Evolutionary conservation across 108 stramenopile genomes (phyloP).

Genomic region (Cyclotella choctawhatcheeana): DNA sequence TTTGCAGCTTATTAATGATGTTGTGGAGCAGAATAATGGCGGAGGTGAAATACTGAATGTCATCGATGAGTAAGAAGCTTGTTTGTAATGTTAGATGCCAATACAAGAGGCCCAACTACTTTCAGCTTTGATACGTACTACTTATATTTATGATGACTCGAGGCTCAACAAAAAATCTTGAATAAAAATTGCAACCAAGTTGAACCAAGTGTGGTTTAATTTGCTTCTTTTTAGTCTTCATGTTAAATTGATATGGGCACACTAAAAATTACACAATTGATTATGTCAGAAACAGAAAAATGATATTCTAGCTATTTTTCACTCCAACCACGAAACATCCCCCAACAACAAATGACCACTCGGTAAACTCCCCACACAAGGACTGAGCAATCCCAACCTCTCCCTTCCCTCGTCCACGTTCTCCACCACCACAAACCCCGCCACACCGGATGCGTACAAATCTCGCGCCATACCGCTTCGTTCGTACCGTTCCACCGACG

Average conservation of each 20-base stretch:
- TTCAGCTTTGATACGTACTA: too few relatives aligned
- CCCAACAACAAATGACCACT: conserved; percentile 71
- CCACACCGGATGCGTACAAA: conserved; percentile 74
- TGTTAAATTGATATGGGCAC: too few relatives aligned
- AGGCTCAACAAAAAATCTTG: too few relatives aligned
- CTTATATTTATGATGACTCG: too few relatives aligned
- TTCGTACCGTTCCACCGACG: conserved; percentile 70
- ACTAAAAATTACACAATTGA: too few relatives aligned
- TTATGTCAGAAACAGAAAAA: too few relatives aligned
- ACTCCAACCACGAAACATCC: conserved; percentile 89
- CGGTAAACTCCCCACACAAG: conserved; percentile 81
- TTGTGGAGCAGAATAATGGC: conserved; percentile 69
- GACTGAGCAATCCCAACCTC: conserved; percentile 72
- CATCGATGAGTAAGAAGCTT: conserved; percentile 4
- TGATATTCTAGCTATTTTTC: too few relatives aligned
- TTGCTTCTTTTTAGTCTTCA: too few relatives aligned
- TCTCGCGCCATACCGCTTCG: conserved; percentile 64
- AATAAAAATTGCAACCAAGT: too few relatives aligned
- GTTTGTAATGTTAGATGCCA: too few relatives aligned
- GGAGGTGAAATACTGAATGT: conserved; percentile 47
- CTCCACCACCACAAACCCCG: conserved; percentile 87
- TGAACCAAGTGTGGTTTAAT: too few relatives aligned
- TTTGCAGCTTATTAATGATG: conserved; percentile 67
- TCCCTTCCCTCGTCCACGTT: conserved; percentile 73
- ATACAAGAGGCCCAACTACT: too few relatives aligned